A percentile compares a stretch with the other conserved stretches of the same genome.
Evolutionary conservation across 2,329 filamentous ascomycete genomes (phyloP).

Genomic region (Cercospora sp.): DNA sequence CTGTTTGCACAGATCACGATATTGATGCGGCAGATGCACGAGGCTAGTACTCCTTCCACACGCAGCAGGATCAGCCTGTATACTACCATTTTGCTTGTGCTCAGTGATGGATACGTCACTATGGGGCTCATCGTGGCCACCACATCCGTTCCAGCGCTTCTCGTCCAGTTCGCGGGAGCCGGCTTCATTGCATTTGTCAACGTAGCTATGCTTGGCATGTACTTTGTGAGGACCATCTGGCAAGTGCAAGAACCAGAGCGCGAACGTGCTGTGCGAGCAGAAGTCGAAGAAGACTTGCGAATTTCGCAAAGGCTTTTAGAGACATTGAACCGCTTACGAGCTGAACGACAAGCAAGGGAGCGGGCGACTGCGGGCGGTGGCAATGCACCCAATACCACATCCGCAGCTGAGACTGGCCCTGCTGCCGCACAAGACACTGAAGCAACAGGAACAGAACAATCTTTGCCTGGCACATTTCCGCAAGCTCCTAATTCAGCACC

Average conservation of each 20-base stretch:
- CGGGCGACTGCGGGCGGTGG: constrained; percentile 11
- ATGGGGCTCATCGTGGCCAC: constrained; percentile 56
- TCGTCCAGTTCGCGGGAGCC: constrained; percentile 56
- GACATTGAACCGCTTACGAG: constrained; percentile 29
- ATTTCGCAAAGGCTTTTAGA: constrained; percentile 29
- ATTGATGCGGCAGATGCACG: constrained; percentile 63
- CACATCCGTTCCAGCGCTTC: constrained; percentile 57
- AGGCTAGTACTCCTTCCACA: constrained; percentile 64
- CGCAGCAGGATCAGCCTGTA: constrained; percentile 65
- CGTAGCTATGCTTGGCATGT: constrained; percentile 63
- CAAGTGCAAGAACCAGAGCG: constrained; percentile 58
- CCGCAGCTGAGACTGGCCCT: constrained; percentile 1
- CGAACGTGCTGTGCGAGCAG: constrained; percentile 45
- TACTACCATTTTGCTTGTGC: constrained; percentile 60
- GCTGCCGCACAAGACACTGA: constrained; percentile 23
- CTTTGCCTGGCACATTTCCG: constrained; percentile 18
- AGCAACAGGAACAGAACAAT: constrained; percentile 24
- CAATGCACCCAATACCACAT: constrained; percentile 10
- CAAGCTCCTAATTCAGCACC: constrained; percentile 42
- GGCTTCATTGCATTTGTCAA: constrained; percentile 62
- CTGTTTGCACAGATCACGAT: constrained; percentile 57
- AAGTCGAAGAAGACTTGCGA: constrained; percentile 41
- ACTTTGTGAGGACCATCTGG: constrained; percentile 69
- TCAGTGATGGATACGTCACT: constrained; percentile 62
- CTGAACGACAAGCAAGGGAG: constrained; percentile 25